These are phyloP conservation scores for Chamaecyparis obtusa DNA, from an alignment of 75 land plant genomes.

Conservation along the genomic window DNA sequence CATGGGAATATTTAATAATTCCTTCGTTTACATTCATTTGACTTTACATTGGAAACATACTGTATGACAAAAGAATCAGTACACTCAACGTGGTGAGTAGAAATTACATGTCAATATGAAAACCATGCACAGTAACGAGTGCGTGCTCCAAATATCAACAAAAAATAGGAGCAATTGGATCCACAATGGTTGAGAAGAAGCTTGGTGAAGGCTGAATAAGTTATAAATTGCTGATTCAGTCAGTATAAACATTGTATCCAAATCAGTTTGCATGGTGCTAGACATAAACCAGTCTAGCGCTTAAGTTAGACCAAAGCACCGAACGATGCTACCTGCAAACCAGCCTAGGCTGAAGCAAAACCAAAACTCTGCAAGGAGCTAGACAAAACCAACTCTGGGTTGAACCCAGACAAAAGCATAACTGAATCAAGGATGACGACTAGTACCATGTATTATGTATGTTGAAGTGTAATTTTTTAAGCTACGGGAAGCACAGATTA, in stretches of 20 bases:
- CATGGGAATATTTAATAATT: background rate
- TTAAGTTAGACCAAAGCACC: background rate
- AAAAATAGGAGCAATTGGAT: background rate
- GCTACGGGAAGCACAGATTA: background rate
- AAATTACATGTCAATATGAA: background rate
- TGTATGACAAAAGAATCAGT: background rate
- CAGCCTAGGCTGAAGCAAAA: background rate
- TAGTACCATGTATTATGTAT: background rate
- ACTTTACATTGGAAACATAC: background rate
- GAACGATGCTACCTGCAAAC: background rate
- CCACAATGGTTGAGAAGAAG: background rate
- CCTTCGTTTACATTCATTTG: background rate
- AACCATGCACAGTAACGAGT: background rate
- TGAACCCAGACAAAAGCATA: background rate
- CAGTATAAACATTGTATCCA: background rate
- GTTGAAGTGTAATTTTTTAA: background rate
- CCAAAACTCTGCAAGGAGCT: background rate
- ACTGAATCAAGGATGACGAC: background rate
- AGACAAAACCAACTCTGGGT: background rate
- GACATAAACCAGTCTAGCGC: background rate
- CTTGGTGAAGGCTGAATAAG: background rate
- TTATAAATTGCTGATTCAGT: background rate
- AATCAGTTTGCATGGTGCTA: background rate
- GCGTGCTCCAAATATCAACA: background rate
- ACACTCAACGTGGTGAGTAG: background rate